Evolutionary conservation across 768 basidiomycete genomes (phyloP).

Genomic region (Coprinellus micaceus): DNA sequence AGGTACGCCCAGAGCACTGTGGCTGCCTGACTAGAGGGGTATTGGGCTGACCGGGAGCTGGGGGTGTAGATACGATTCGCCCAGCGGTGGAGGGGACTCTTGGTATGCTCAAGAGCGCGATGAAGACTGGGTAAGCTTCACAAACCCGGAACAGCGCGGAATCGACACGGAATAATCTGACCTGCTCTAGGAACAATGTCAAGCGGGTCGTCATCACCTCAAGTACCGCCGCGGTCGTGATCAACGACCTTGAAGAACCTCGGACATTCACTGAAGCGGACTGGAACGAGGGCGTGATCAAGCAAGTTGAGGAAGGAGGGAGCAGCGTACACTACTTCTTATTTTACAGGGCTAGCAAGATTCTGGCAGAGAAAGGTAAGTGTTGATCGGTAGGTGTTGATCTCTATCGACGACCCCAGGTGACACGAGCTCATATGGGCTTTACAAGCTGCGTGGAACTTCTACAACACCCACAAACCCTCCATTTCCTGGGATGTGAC

Average conservation of each 20-base stretch:
- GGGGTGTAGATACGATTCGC: conserved; percentile 46
- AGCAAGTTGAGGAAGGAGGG: neutral
- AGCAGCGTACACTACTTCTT: neutral
- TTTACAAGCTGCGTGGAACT: conserved; percentile 49
- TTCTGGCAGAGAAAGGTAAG: conserved; percentile 40
- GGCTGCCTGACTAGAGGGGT: too few relatives aligned
- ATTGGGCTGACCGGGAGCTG: too few relatives aligned
- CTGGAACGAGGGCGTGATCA: neutral
- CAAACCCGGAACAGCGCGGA: too few relatives aligned
- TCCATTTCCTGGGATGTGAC: conserved; percentile 48
- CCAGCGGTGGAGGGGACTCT: conserved; percentile 69
- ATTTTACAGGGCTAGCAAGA: conserved; percentile 69
- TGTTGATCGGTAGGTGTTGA: too few relatives aligned
- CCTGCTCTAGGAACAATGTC: conserved; percentile 1
- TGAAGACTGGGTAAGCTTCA: conserved; percentile 25
- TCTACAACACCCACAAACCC: conserved; percentile 33
- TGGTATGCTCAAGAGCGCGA: conserved; percentile 51
- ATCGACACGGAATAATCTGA: conserved; percentile 13
- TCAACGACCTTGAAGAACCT: neutral
- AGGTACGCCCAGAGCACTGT: conserved; percentile 13
- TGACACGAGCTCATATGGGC: too few relatives aligned
- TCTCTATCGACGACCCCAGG: too few relatives aligned
- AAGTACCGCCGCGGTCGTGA: neutral
- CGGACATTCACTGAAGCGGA: neutral
- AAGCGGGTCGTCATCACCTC: neutral